Evolutionary conservation across 2,329 filamentous ascomycete genomes (phyloP), one percentile per base, ranked within the genome.

Genomic region (Spiromastix sp.): DNA sequence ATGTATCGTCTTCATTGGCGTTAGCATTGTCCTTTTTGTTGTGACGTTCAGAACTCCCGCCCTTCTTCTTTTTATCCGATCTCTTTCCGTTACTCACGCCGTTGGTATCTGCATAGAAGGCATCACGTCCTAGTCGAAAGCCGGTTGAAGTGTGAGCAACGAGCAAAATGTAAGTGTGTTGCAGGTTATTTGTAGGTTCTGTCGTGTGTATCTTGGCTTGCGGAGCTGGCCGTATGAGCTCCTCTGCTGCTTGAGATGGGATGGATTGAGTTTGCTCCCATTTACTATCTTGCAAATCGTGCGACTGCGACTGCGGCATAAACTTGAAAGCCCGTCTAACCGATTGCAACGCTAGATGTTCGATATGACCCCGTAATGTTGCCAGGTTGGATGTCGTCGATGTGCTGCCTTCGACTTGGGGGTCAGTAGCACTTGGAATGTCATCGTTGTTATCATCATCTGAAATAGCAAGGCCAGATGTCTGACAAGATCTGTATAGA

Each of bases 121-220:
- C 64, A 46, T 77, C 72, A 3, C 64, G 51, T 2, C 67, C 72
- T 8, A 77, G 55, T 20, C 55, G 61, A 40, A 68, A 63, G 1
- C 66, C 65, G 0, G 56, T 62, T 0, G 56, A 55, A 2, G 63
- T 67, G 16, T 68, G 67, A 1, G 71, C 72, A 9, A 75, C 67
- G 10, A 77, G 53, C 11, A 78, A 59, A 13, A 77, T 48, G 38
- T 76, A 77, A 22, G 68, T 50, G 4, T 64, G 60, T 30, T 64
- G 64, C 8, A 52, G 54, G 27, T 66, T 57, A 8, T 54, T 46
- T 1, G 66, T 68, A 15, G 56, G 46, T 44, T 70, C 63, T 7
- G 64, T 63, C 0, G 49, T 50, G 37, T 52, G 50, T 7, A 53
- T 45, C 4, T 39, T 34, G 16, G 59, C 46, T 1, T 51, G 45